Conservation (phyloP, 2,329 filamentous ascomycete genomes). For the Sclerotinia trifoliorum region DNA sequence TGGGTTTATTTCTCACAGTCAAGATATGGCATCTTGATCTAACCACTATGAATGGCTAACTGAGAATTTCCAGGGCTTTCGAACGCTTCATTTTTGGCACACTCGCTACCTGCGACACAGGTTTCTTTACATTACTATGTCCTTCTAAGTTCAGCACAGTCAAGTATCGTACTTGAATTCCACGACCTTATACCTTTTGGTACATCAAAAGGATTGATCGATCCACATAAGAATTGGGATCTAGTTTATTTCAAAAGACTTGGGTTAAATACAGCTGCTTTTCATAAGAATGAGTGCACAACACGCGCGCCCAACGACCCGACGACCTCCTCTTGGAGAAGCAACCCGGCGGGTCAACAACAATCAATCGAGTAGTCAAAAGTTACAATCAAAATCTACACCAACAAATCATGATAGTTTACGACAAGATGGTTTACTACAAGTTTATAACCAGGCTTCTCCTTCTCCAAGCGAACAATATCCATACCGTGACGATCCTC, state of each 20-base stretch:
- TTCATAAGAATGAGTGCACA: slow-evolving; percentile 30
- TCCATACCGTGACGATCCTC: slow-evolving; percentile 24
- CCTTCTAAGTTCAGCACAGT: not conserved
- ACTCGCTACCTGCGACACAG: not conserved
- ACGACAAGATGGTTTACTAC: slow-evolving; percentile 29
- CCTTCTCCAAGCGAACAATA: slow-evolving; percentile 24
- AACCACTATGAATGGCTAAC: slow-evolving; percentile 10
- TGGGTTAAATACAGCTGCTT: not conserved
- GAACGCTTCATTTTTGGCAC: slow-evolving; percentile 16
- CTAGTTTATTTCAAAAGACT: not conserved
- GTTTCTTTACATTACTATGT: slow-evolving; percentile 14
- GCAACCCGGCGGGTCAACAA: slow-evolving; percentile 40
- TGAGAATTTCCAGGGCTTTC: not conserved
- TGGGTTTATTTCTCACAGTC: not conserved
- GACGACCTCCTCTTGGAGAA: slow-evolving; percentile 39
- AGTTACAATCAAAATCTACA: slow-evolving; percentile 26
- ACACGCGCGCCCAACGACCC: slow-evolving; percentile 33
- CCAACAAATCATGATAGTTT: slow-evolving; percentile 36
- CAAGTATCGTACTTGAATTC: slow-evolving; percentile 1
- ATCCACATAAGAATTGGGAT: not conserved
- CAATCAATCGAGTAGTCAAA: slow-evolving; percentile 25
- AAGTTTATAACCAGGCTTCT: slow-evolving; percentile 24
- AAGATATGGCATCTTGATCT: not conserved
- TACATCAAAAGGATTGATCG: not conserved
- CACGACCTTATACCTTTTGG: not conserved